phyloP scores from a whole-genome alignment of 805 yeast genomes.

The Blastobotrys parvus region DNA sequence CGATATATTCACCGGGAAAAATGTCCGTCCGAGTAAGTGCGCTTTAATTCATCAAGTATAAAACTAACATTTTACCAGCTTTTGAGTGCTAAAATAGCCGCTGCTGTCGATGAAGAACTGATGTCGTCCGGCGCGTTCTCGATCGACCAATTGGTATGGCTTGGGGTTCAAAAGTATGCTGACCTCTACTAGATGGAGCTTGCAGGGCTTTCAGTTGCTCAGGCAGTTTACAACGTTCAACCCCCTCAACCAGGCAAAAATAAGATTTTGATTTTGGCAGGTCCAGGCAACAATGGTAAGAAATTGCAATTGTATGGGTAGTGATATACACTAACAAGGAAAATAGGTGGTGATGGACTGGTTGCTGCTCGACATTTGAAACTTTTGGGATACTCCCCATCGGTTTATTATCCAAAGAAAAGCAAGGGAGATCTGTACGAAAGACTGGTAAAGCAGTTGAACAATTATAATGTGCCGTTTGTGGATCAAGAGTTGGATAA shows the following conservation, averaged over 20 bases:
- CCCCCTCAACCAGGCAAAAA: constrained; percentile 41
- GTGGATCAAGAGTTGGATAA: constrained; percentile 32
- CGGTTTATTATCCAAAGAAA: constrained; percentile 70
- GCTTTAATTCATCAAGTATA: background rate
- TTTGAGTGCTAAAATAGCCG: constrained; percentile 40
- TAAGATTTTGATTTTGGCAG: constrained; percentile 64
- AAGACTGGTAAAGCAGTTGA: constrained; percentile 58
- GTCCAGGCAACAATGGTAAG: constrained; percentile 83
- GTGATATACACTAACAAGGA: background rate
- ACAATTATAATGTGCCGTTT: constrained; percentile 53
- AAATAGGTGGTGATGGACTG: constrained; percentile 62
- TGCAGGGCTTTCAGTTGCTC: constrained; percentile 93
- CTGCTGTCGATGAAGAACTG: constrained; percentile 71
- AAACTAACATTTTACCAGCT: background rate
- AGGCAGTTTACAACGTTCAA: constrained; percentile 61
- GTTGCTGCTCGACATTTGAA: constrained; percentile 90
- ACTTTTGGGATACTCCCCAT: constrained; percentile 70
- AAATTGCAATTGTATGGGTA: background rate
- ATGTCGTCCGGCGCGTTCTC: constrained; percentile 82
- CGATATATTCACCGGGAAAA: no score
- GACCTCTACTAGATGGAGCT: constrained; percentile 66
- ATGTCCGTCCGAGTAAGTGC: no score
- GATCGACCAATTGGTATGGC: constrained; percentile 58
- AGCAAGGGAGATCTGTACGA: constrained; percentile 49
- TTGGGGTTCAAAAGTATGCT: background rate